These are phyloP conservation scores for Colletotrichum salicis DNA, from an alignment of 2,329 filamentous ascomycete species.

Conservation along the genomic window DNA sequence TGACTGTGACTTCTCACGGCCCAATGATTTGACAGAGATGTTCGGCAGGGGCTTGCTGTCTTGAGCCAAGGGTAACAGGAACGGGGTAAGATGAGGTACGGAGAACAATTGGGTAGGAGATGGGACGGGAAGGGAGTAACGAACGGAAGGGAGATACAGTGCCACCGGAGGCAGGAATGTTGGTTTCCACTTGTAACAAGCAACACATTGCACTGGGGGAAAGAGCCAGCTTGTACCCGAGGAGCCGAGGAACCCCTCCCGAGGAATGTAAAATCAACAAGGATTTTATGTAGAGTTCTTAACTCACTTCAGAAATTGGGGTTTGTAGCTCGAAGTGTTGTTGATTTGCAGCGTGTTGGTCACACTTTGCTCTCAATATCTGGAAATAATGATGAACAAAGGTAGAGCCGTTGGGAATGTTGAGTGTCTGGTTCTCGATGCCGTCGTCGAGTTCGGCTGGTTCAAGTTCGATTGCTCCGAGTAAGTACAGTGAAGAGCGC, in stretches of 20 bases:
- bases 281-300: background rate
- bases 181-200: constrained; percentile 5
- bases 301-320: background rate
- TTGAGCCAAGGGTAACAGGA: constrained; percentile 37
- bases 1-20: constrained; percentile 32
- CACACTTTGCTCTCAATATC: background rate
- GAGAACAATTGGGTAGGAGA: background rate
- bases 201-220: background rate
- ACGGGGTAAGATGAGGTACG: constrained; percentile 28
- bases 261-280: background rate
- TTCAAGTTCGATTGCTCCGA: background rate
- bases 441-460: background rate
- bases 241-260: background rate
- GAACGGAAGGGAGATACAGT: constrained; percentile 2
- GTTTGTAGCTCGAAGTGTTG: background rate
- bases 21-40: constrained; percentile 1
- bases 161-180: background rate
- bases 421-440: background rate
- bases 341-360: background rate
- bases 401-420: background rate
- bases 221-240: background rate
- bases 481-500: background rate
- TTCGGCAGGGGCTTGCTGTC: background rate
- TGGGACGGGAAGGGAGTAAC: constrained; percentile 12
- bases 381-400: background rate